phyloP scores from a whole-genome alignment of 1,284 basidiomycete genomes.

The Apiotrichum laibachii region DNA sequence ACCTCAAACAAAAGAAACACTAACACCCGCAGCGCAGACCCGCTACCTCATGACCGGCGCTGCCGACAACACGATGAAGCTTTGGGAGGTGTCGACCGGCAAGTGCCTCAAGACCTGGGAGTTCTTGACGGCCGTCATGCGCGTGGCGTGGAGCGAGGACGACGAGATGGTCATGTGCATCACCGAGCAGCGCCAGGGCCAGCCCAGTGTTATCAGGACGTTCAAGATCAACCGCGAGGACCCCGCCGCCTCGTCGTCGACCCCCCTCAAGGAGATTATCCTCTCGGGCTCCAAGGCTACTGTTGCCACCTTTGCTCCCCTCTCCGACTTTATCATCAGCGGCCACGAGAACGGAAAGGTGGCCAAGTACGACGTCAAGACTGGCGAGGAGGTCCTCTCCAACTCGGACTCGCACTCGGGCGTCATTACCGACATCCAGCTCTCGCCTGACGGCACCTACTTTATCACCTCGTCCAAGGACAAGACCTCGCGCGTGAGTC shows the following conservation, averaged over 20 bases:
- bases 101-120: slow-evolving; percentile 93
- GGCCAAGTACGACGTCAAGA: slow-evolving; percentile 80
- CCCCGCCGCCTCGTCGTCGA: slow-evolving; percentile 57
- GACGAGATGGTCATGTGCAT: slow-evolving; percentile 83
- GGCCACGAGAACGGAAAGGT: slow-evolving; percentile 97
- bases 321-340: slow-evolving; percentile 78
- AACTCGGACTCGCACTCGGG: slow-evolving; percentile 75
- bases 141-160: slow-evolving; percentile 76
- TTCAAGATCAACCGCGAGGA: slow-evolving; percentile 84
- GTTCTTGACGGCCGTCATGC: slow-evolving; percentile 95
- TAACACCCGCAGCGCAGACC: slow-evolving; percentile 64
- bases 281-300: slow-evolving; percentile 93
- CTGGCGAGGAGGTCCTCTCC: slow-evolving; percentile 75
- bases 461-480: slow-evolving; percentile 97
- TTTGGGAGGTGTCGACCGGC: slow-evolving; percentile 88
- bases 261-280: slow-evolving; percentile 75
- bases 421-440: slow-evolving; percentile 84
- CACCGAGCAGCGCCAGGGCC: slow-evolving; percentile 95
- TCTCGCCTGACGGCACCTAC: slow-evolving; percentile 86
- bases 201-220: slow-evolving; percentile 64
- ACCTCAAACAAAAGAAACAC: neutral
- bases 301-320: slow-evolving; percentile 84
- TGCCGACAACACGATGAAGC: slow-evolving; percentile 82
- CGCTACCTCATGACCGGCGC: slow-evolving; percentile 81
- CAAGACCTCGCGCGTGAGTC: slow-evolving; percentile 82